Evolutionary conservation across 306 rosid genomes (phyloP).

Genomic region (Abrus precatorius): DNA sequence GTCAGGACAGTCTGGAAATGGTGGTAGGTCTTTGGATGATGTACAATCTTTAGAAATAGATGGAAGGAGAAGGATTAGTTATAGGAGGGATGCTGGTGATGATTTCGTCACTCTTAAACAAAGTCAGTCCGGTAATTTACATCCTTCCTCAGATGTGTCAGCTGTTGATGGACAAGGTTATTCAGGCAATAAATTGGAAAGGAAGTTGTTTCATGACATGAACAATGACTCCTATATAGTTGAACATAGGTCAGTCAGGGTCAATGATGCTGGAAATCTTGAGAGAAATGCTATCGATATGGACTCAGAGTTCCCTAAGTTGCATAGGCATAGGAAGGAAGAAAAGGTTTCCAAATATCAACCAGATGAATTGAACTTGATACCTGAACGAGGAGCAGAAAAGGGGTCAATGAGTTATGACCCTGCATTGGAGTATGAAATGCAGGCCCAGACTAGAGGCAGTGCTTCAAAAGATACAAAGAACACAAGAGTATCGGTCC

Average conservation of each 20-base stretch:
- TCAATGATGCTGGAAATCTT: slow-evolving; percentile 55
- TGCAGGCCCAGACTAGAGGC: slow-evolving; percentile 57
- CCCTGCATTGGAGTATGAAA: slow-evolving; percentile 83
- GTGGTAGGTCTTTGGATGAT: slow-evolving; percentile 53
- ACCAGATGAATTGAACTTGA: slow-evolving; percentile 78
- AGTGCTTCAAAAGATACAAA: slow-evolving; percentile 53
- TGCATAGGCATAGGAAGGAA: slow-evolving; percentile 51
- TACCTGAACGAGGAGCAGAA: slow-evolving; percentile 79
- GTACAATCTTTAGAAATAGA: slow-evolving; percentile 63
- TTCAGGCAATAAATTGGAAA: slow-evolving; percentile 53
- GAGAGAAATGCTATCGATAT: slow-evolving; percentile 76
- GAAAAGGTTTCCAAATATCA: slow-evolving; percentile 66
- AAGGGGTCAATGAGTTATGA: slow-evolving; percentile 65
- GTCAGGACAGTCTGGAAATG: slow-evolving; percentile 51
- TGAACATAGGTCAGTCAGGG: slow-evolving; percentile 56
- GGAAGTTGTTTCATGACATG: slow-evolving; percentile 58
- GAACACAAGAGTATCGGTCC: slow-evolving; percentile 52
- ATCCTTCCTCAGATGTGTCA: slow-evolving; percentile 49
- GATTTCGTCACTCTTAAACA: slow-evolving; percentile 65
- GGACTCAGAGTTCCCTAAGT: slow-evolving; percentile 70
- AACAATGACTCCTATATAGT: slow-evolving; percentile 78
- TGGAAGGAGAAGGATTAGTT: slow-evolving; percentile 65
- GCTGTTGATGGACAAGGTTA: slow-evolving; percentile 60
- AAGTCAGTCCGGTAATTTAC: slow-evolving; percentile 46
- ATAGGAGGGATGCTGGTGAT: slow-evolving; percentile 60